phyloP scores from a whole-genome alignment of 768 basidiomycete species.

The Psilocybe azurescens region DNA sequence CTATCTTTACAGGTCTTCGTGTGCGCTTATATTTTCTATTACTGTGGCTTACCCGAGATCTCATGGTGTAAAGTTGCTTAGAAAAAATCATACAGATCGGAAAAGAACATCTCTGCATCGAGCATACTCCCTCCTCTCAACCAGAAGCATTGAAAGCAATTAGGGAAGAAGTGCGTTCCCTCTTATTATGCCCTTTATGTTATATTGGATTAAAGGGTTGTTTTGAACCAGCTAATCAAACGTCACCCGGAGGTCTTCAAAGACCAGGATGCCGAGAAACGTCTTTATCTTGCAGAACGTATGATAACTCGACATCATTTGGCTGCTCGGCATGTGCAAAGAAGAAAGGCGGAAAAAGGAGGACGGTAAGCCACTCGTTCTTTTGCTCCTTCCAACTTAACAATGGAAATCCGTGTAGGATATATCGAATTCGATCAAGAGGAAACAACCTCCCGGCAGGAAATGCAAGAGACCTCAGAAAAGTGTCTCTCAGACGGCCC shows the following conservation, averaged over 20 bases:
- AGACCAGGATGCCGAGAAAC: neutral
- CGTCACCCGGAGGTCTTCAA: neutral
- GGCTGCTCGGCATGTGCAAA: neutral
- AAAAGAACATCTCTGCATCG: neutral
- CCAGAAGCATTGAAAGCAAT: neutral
- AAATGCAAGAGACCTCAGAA: neutral
- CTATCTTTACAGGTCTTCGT: no score
- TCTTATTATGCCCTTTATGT: neutral
- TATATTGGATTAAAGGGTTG: neutral
- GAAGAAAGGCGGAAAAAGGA: neutral
- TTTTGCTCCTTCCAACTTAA: neutral
- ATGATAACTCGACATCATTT: neutral
- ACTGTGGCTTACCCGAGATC: no score
- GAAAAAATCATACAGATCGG: slow-evolving; percentile 5
- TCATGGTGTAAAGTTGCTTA: neutral
- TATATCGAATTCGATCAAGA: no score
- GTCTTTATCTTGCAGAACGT: neutral
- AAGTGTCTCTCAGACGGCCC: neutral
- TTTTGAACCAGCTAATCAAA: neutral
- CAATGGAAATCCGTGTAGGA: no score
- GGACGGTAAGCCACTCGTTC: neutral
- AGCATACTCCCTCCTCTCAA: neutral
- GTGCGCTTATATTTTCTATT: no score
- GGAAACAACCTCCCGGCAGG: no score
- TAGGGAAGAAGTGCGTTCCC: neutral